These are phyloP conservation scores for Leccinum fallax DNA, from an alignment of 1,284 basidiomycete species.

Conservation along the genomic window DNA sequence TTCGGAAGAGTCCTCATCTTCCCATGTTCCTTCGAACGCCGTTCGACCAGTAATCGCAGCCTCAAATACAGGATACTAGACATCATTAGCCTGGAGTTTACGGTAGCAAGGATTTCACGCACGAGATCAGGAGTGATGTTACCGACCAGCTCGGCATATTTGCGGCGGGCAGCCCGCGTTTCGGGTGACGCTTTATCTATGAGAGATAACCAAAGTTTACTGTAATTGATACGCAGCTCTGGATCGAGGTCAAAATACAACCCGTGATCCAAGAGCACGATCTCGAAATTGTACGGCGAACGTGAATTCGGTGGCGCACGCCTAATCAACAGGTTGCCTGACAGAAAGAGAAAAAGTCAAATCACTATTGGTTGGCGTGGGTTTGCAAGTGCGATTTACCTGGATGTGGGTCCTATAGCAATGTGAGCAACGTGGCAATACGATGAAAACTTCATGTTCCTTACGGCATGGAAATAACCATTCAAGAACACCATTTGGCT, in stretches of 20 bases:
- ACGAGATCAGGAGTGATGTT: constrained; percentile 89
- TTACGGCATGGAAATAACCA: constrained; percentile 86
- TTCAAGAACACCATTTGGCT: constrained; percentile 96
- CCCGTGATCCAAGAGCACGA: constrained; percentile 90
- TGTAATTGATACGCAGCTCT: constrained; percentile 77
- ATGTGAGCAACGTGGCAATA: constrained; percentile 4
- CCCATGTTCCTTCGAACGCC: constrained; percentile 61
- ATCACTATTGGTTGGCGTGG: background rate
- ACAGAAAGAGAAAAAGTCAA: constrained; percentile 3
- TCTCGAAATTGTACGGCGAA: constrained; percentile 93
- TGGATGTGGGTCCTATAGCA: constrained; percentile 71
- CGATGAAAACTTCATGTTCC: constrained; percentile 26
- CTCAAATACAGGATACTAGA: constrained; percentile 82
- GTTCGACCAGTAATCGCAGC: constrained; percentile 78
- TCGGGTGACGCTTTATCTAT: constrained; percentile 71
- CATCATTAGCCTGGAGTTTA: constrained; percentile 18
- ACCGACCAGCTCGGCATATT: constrained; percentile 87
- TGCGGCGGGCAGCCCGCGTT: constrained; percentile 67
- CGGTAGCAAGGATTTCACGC: constrained; percentile 28
- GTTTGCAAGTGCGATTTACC: constrained; percentile 41
- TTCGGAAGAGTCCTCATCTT: constrained; percentile 39
- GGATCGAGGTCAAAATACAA: constrained; percentile 89
- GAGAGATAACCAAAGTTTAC: constrained; percentile 84
- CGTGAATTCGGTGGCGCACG: constrained; percentile 62
- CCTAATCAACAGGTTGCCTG: constrained; percentile 91